A percentile compares a stretch with the other conserved stretches of the same genome.
Conservation (phyloP, 305 asterid genomes). For the Fraxinus sp. region DNA sequence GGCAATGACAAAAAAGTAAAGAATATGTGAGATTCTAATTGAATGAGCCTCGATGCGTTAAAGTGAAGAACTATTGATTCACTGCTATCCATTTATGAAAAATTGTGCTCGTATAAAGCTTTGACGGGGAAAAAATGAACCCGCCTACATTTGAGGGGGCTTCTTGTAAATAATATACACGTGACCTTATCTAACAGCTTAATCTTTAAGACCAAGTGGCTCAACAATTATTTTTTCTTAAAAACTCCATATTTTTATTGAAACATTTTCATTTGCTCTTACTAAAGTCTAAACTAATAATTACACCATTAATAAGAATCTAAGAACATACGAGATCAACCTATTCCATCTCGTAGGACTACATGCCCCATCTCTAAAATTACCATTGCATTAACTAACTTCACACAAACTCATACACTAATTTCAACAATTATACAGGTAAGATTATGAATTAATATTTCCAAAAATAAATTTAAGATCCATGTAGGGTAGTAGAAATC, state of each 20-base stretch:
- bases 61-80: not conserved
- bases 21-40: not conserved
- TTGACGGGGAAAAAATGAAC: not conserved
- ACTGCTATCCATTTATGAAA: not conserved
- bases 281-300: not conserved
- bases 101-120: not conserved
- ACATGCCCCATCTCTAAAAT: not conserved
- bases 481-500: not conserved
- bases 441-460: not conserved
- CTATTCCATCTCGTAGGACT: not conserved
- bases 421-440: not conserved
- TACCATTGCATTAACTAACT: not conserved
- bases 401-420: not conserved
- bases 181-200: not conserved
- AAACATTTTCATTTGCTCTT: not conserved
- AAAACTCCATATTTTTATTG: not conserved
- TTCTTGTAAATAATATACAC: not conserved
- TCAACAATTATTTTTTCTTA: not conserved
- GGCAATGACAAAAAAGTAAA: not conserved
- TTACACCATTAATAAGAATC: not conserved
- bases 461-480: not conserved
- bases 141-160: not conserved
- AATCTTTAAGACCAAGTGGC: not conserved
- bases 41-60: not conserved
- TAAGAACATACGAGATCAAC: not conserved